Percentiles rank a stretch among this genome's conserved stretches.
These are phyloP conservation scores for Coemansia sp. DNA, from an alignment of 192 early-diverging fungal genomes.

Conservation along the genomic window DNA sequence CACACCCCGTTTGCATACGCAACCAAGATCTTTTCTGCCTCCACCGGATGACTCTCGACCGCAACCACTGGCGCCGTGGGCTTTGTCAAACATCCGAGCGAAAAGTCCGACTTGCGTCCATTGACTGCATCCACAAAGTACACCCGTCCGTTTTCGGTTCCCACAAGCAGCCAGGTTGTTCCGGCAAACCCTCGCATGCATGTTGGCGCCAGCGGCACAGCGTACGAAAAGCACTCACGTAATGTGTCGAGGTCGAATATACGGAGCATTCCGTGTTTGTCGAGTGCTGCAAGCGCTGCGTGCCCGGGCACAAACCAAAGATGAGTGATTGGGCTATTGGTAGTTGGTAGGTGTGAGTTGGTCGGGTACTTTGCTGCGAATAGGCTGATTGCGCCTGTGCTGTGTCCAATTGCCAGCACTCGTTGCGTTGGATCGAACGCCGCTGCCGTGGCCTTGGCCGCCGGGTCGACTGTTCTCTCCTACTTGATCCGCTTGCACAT, in stretches of 20 bases:
- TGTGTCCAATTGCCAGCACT: slow-evolving; percentile 28
- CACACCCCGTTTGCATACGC: slow-evolving; percentile 36
- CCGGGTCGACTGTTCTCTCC: slow-evolving; percentile 29
- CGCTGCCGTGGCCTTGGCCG: slow-evolving; percentile 29
- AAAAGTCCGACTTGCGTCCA: slow-evolving; percentile 47
- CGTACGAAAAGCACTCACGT: slow-evolving; percentile 29
- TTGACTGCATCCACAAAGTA: slow-evolving; percentile 46
- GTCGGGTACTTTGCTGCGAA: slow-evolving; percentile 15
- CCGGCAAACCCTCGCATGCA: slow-evolving; percentile 28
- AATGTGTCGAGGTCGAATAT: slow-evolving; percentile 39
- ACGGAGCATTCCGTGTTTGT: slow-evolving; percentile 23
- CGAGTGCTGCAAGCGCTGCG: slow-evolving; percentile 26
- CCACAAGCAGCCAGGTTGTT: slow-evolving; percentile 44
- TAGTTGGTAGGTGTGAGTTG: slow-evolving; percentile 5
- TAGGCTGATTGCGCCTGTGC: slow-evolving; percentile 25
- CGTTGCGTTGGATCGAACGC: slow-evolving; percentile 39
- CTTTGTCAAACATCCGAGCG: slow-evolving; percentile 24
- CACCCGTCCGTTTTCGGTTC: slow-evolving; percentile 40
- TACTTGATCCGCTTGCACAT: slow-evolving; percentile 1
- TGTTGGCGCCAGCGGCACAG: slow-evolving; percentile 33
- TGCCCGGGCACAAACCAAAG: slow-evolving; percentile 22
- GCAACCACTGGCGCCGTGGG: slow-evolving; percentile 22
- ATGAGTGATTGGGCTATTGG: slow-evolving; percentile 12
- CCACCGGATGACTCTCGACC: slow-evolving; percentile 33
- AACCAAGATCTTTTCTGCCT: slow-evolving; percentile 42